Evolutionary conservation across 2,329 filamentous ascomycete genomes (phyloP).

Genomic region (Herpotrichia juniperi): DNA sequence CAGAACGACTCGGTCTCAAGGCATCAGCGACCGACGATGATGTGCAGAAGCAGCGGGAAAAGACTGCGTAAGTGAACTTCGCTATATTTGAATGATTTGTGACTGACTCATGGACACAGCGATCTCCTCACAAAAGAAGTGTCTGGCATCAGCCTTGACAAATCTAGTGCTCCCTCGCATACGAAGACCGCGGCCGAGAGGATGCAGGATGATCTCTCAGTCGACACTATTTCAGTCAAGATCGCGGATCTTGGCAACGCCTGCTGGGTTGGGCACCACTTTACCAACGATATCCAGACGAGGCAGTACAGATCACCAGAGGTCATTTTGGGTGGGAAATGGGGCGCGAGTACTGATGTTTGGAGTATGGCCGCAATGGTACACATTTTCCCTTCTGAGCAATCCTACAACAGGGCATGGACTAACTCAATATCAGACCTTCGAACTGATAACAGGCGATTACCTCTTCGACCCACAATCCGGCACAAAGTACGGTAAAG

Average conservation of each 20-base stretch:
- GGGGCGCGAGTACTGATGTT: constrained; percentile 98
- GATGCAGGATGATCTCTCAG: constrained; percentile 63
- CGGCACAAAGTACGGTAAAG: constrained; percentile 98
- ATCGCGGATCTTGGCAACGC: constrained; percentile 98
- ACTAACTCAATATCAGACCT: constrained; percentile 66
- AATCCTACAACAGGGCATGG: neutral
- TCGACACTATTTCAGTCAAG: constrained; percentile 93
- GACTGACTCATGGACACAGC: constrained; percentile 51
- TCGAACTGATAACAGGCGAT: constrained; percentile 96
- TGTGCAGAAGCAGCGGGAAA: constrained; percentile 81
- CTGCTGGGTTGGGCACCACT: constrained; percentile 98
- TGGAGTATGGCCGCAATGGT: constrained; percentile 99
- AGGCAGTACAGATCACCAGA: constrained; percentile 96
- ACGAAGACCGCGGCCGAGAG: constrained; percentile 60
- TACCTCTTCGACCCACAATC: constrained; percentile 99
- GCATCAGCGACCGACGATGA: constrained; percentile 57
- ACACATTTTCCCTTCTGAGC: constrained; percentile 39
- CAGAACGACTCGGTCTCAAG: constrained; percentile 62
- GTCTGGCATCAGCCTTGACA: constrained; percentile 92
- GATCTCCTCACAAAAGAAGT: constrained; percentile 92
- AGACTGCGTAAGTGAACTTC: constrained; percentile 78
- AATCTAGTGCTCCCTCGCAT: constrained; percentile 55
- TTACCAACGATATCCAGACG: constrained; percentile 99
- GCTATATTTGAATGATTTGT: constrained; percentile 16
- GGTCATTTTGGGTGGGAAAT: constrained; percentile 94